phyloP scores from a whole-genome alignment of 352 stramenopile genomes.

The Salisapilia sapeloensis region DNA sequence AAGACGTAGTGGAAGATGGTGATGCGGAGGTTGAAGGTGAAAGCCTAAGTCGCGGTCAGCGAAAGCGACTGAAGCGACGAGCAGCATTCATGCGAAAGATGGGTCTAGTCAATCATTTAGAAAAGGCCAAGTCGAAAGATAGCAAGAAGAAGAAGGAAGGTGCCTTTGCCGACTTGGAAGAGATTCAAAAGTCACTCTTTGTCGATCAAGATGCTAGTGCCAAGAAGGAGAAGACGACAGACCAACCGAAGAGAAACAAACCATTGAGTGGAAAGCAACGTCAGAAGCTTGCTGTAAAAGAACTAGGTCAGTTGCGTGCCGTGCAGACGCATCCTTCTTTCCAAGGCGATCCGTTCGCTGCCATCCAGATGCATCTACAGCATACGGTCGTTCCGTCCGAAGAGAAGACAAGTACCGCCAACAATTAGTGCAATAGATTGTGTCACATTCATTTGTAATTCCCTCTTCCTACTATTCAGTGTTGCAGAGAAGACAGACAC shows the following conservation, averaged over 20 bases:
- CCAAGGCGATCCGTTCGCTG: constrained; percentile 65
- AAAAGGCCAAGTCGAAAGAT: constrained; percentile 25
- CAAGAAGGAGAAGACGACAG: constrained; percentile 3
- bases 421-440: no score
- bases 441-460: no score
- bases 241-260: constrained; percentile 14
- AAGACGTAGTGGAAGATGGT: constrained; percentile 1
- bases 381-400: constrained; percentile 75
- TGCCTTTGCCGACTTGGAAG: constrained; percentile 51
- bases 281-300: constrained; percentile 66
- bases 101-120: constrained; percentile 56
- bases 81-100: constrained; percentile 76
- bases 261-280: constrained; percentile 63
- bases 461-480: constrained; percentile 46
- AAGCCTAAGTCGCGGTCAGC: constrained; percentile 68
- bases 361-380: constrained; percentile 75
- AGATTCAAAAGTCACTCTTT: constrained; percentile 62
- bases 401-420: constrained; percentile 12
- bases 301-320: constrained; percentile 69
- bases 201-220: constrained; percentile 17
- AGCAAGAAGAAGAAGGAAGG: constrained; percentile 27
- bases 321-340: constrained; percentile 74
- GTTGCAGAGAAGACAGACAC: constrained; percentile 90
- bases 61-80: constrained; percentile 71
- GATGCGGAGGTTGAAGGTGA: no score